Base-by-base conservation (phyloP, 148 eudicot genomes). In the Nepenthes mirabilis region DNA sequence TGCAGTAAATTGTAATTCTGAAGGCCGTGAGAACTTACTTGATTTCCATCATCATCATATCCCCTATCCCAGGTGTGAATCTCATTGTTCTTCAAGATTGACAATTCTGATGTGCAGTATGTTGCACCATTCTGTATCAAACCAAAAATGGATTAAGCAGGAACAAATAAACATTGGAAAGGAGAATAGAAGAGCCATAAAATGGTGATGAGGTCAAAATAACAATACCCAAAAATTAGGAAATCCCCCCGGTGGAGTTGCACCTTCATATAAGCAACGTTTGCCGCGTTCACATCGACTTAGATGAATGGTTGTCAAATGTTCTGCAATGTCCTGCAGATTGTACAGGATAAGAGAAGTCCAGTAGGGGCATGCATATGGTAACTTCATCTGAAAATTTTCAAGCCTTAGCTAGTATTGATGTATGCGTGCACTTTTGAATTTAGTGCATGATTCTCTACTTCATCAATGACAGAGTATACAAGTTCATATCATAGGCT, bases 241-340 rank as follows among this genome's bases (percentile, higher is more conserved):
- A 71, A 94, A 94, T 33, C 95, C 97, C 59, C 79, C 95, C 33
- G 85, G 76, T 70, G 97, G 91, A 2, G 97, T 89, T 68, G 87
- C 74, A 60, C 99, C 97, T 76, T 94, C 97, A 67, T 94, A 94
- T 74, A 94, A 76, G 77, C 99, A 94, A 47, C 83, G 85, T 58
- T 86, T 94, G 52, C 99, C 97, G 56, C 99, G 78, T 47, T 94
- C 99, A 75, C 99, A 94, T 1, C 87, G 86, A 56, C 81, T 86
- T 9, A 94, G 85, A 75, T 82, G 67, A 59, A 94, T 71, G 33
- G 95, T 94, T 35, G 99, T 86, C 77, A 94, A 79, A 74, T 89
- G 99, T 72, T 94, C 99, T 43, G 95, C 97, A 76, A 94, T 80
- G 65, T 94, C 99, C 99, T 94, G 79, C 77, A 78, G 49, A 62